Conservation (phyloP, 2,329 filamentous ascomycete species). For the Diaporthe batatas region DNA sequence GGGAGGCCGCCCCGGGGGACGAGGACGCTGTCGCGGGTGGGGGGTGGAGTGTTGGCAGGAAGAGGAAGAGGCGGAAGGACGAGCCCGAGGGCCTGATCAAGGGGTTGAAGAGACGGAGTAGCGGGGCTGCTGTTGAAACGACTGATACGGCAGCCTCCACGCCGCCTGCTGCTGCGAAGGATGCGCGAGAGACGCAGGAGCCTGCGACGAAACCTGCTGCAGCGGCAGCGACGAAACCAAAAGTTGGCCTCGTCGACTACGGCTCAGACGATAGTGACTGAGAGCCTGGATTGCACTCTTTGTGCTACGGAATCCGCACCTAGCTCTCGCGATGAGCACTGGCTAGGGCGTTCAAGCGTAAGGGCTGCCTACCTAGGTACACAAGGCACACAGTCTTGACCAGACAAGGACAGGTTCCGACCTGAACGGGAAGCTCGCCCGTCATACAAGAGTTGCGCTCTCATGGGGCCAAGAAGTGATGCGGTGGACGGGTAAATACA, state of each 20-base stretch:
- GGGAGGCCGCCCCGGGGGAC: constrained; percentile 40
- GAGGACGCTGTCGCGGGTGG: constrained; percentile 13
- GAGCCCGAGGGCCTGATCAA: constrained; percentile 37
- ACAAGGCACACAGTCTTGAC: background rate
- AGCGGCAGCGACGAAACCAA: constrained; percentile 45
- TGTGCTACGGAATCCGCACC: too few species aligned
- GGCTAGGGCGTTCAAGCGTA: background rate
- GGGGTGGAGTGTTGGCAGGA: constrained; percentile 27
- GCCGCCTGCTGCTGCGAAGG: background rate
- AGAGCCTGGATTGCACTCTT: background rate
- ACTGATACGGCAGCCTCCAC: background rate
- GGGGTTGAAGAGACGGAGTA: constrained; percentile 44
- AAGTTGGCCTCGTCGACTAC: constrained; percentile 65
- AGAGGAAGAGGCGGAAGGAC: constrained; percentile 41
- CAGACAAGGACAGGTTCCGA: too few species aligned
- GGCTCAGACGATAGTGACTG: constrained; percentile 66
- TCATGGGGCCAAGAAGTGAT: background rate
- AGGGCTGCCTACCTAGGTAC: background rate
- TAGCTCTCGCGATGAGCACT: background rate
- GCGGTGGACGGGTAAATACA: background rate
- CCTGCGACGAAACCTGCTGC: constrained; percentile 11
- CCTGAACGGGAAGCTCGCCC: background rate
- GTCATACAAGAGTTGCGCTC: background rate
- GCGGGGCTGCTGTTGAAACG: constrained; percentile 9
- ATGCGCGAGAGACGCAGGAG: constrained; percentile 42